Base-by-base conservation (phyloP, 257 asterid species). In the Gynochthodes officinalis region DNA sequence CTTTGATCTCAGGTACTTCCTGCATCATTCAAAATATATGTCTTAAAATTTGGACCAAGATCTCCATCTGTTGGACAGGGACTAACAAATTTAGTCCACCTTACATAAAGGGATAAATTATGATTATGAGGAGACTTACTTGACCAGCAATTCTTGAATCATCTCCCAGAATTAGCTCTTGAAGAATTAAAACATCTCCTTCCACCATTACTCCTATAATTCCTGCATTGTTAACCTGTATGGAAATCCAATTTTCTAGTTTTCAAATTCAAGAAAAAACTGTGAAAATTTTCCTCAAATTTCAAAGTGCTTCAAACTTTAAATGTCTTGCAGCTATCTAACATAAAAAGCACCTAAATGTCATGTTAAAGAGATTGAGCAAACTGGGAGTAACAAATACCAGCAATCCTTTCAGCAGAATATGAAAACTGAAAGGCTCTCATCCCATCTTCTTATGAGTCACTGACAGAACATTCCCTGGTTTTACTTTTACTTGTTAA, bases 171-270 rank as follows among this genome's bases (percentile, higher is more conserved):
- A 64, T 69, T 39, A 28, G n/a, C 71, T 68, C 74, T 1, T 71
- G 40, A 49, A 64, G 2, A 54, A 33, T 7, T 25, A 23, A 48
- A 58, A 54, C 67, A 62, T 76, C 70, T 28, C 81, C 84, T 33
- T 76, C 81, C 4, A 67, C 58, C 49, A 35, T 61, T 35, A 75
- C 7, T 69, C 81, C 81, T 62, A 1, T 8, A 63, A 54, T 19
- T 68, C 78, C 84, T 27, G 81, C 84, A 63, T 80, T 80, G 65
- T 80, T 80, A 53, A 76, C 76, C 84, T 80, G 72, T 46, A 58
- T n/a, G n/a, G n/a, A n/a, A n/a, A n/a, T 6, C 14, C 15, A 54
- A 30, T 33, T 55, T 70, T 70, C 55, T 12, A 11, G 12, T 8
- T 61, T 32, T 21, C 4, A 7, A 2, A 2, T 37, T 33, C 35